A percentile compares a stretch with the other conserved stretches of the same genome.
Evolutionary conservation across 2,329 filamentous ascomycete genomes (phyloP).

Genomic region (Leptographium lundbergii): DNA sequence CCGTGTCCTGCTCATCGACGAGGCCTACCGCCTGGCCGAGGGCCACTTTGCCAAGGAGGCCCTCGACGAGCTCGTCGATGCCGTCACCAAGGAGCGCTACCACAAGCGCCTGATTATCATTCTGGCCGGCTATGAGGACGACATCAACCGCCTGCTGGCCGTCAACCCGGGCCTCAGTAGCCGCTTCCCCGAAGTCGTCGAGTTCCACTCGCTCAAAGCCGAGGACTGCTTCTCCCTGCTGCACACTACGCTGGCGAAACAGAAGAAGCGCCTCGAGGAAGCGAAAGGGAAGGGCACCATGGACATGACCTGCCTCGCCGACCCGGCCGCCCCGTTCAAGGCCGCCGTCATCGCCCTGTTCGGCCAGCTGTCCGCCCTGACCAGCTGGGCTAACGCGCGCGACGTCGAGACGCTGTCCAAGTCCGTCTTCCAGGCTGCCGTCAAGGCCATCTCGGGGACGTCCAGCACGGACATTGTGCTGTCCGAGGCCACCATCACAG

Average conservation of each 20-base stretch:
- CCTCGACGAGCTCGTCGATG: slow-evolving; percentile 40
- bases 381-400: slow-evolving; percentile 50
- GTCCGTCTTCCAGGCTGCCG: slow-evolving; percentile 28
- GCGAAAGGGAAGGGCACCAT: not conserved
- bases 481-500: not conserved
- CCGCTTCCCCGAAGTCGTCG: slow-evolving; percentile 49
- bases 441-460: not conserved
- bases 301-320: not conserved
- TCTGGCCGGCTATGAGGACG: slow-evolving; percentile 53
- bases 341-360: not conserved
- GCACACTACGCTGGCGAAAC: slow-evolving; percentile 13
- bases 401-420: slow-evolving; percentile 45
- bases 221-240: slow-evolving; percentile 33
- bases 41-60: slow-evolving; percentile 45
- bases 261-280: not conserved
- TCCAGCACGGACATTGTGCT: not conserved
- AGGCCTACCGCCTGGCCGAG: slow-evolving; percentile 53
- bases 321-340: not conserved
- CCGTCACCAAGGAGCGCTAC: slow-evolving; percentile 42
- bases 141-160: slow-evolving; percentile 51
- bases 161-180: slow-evolving; percentile 51
- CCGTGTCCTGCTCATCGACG: slow-evolving; percentile 57
- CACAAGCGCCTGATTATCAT: slow-evolving; percentile 50
- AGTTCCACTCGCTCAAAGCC: slow-evolving; percentile 36
- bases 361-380: slow-evolving; percentile 24